A percentile compares a stretch with the other conserved stretches of the same genome.
Conservation (phyloP, 495 filamentous ascomycete species). For the Podospora pseudopauciseta region DNA sequence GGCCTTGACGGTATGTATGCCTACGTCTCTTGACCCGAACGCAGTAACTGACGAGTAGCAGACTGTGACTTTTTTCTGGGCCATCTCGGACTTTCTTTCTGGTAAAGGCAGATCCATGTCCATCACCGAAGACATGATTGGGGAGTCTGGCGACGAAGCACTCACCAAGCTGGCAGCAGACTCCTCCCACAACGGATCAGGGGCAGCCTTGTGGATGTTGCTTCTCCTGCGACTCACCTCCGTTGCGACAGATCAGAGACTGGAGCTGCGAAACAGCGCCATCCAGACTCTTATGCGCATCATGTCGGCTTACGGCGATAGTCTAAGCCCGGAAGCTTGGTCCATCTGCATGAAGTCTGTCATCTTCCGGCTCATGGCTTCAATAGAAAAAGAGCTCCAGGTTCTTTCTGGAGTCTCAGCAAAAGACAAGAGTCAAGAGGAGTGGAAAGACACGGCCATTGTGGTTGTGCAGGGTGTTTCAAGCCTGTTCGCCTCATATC, state of each 20-base stretch:
- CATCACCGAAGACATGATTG: slow-evolving; percentile 48
- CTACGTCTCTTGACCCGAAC: not conserved
- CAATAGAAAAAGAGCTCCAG: slow-evolving; percentile 48
- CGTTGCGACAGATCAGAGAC: slow-evolving; percentile 69
- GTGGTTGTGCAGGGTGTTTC: slow-evolving; percentile 68
- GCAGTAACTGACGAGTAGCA: slow-evolving; percentile 34
- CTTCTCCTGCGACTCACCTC: slow-evolving; percentile 73
- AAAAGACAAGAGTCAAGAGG: slow-evolving; percentile 41
- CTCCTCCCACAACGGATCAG: slow-evolving; percentile 48
- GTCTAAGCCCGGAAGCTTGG: slow-evolving; percentile 75
- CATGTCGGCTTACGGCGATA: slow-evolving; percentile 84
- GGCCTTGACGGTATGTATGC: slow-evolving; percentile 67
- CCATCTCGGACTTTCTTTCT: slow-evolving; percentile 80
- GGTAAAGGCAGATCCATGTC: slow-evolving; percentile 44
- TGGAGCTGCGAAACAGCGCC: slow-evolving; percentile 88
- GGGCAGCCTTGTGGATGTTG: slow-evolving; percentile 75
- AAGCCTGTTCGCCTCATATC: slow-evolving; percentile 63
- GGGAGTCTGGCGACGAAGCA: slow-evolving; percentile 47
- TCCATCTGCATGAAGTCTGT: slow-evolving; percentile 75
- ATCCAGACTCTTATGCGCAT: slow-evolving; percentile 89
- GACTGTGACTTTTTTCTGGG: slow-evolving; percentile 93
- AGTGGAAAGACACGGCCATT: slow-evolving; percentile 76
- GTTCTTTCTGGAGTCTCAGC: slow-evolving; percentile 24
- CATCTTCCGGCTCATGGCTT: slow-evolving; percentile 68
- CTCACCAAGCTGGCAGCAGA: slow-evolving; percentile 50